These are phyloP conservation scores for Ephemerocybe angulata DNA, from an alignment of 768 basidiomycete species.

Conservation along the genomic window DNA sequence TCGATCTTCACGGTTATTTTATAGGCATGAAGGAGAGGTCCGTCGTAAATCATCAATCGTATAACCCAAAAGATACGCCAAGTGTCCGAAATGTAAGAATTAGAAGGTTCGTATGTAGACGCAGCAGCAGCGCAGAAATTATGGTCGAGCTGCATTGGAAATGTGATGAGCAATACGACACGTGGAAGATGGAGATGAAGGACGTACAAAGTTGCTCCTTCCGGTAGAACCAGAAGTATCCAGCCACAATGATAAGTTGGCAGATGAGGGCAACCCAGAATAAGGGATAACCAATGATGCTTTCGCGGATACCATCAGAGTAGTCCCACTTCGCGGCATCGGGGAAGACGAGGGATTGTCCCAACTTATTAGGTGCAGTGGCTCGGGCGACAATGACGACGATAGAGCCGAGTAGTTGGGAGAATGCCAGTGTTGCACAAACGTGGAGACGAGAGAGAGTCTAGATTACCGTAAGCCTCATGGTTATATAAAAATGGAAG, in stretches of 20 bases:
- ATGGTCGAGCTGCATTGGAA: conserved; percentile 33
- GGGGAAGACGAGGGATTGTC: conserved; percentile 88
- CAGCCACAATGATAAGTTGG: conserved; percentile 81
- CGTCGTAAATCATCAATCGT: background rate
- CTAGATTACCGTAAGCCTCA: conserved; percentile 30
- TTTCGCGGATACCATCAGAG: conserved; percentile 55
- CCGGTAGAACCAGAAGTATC: conserved; percentile 97
- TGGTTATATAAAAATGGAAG: conserved; percentile 12
- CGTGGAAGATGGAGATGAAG: background rate
- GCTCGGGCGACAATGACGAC: conserved; percentile 93
- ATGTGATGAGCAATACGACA: background rate
- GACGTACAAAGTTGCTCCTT: conserved; percentile 84
- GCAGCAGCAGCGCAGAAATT: conserved; percentile 14
- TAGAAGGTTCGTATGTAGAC: background rate
- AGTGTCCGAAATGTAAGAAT: background rate
- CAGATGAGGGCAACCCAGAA: conserved; percentile 86
- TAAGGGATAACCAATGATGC: conserved; percentile 77
- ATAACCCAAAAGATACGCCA: conserved; percentile 1
- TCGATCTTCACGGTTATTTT: background rate
- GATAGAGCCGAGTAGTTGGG: conserved; percentile 84
- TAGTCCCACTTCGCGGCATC: conserved; percentile 92
- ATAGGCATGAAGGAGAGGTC: background rate
- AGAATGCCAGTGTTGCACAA: conserved; percentile 86
- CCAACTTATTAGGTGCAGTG: conserved; percentile 85
- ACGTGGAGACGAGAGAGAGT: conserved; percentile 92